Evolutionary conservation across 192 early-diverging fungal species (phyloP), one percentile per base, ranked within the genome.

Genomic region (Funneliformis geosporum): DNA sequence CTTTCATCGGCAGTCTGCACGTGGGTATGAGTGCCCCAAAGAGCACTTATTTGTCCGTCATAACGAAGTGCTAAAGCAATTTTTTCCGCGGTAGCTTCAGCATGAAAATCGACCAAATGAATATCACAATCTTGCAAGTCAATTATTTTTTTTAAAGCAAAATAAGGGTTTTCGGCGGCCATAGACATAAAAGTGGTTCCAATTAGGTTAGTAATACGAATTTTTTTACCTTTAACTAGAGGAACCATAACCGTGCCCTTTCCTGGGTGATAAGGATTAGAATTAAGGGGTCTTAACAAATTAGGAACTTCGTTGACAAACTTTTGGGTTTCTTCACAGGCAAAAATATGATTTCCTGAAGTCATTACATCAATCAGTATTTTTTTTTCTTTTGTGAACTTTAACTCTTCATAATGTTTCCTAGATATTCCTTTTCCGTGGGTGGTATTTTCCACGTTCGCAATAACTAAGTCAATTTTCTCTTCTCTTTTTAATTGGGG

Each of bases 11-110:
- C 70, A 21, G 70, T 73, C 42, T 73, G 70, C 5, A 73, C 70
- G 21, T 73, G 70, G 1, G 70, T 73, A 73, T 73, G 70, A 73
- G 70, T 73, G 44, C 70, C 70, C 70, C 70, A 73, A 9, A 73
- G 23, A 44, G 40, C 70, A 73, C 42, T 73, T 11, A 73, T 73
- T 73, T 73, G 44, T 14, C 70, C 70, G 8, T 43, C 70, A 50
- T n/a, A 73, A 21, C 47, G 27, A 23, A 8, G 47, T 5, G 70
- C 43, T 11, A 73, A 73, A 18, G 70, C 70, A 73, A 73, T 43
- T 73, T 73, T 73, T 44, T 73, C 70, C 21, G 70, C 70, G 1
- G 70, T 73, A 8, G 70, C 27, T 46, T 73, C 70, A 28, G 70
- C 70, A 73, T 73, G 70, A 44, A 11, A 73, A 44, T 73, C 70